Evolutionary conservation across 179 eudicot species (phyloP), one percentile per base, ranked within the genome.

Genomic region (Silene coronaria): DNA sequence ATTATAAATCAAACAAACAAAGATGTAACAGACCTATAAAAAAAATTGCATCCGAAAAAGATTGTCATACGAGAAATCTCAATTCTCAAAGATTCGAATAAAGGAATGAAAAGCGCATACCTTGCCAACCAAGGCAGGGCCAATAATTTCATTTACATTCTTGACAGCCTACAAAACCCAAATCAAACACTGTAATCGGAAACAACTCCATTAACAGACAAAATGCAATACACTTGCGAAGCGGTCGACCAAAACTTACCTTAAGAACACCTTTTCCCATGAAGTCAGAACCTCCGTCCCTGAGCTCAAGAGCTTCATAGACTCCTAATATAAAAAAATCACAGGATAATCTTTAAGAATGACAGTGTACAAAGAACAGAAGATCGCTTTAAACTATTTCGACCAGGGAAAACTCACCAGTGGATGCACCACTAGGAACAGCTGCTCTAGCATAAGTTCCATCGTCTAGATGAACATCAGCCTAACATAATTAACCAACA

Each of bases 361-460:
- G 0, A 19, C 42, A 16, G 17, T 0, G 30, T 16, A 53, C 62
- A 28, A 8, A 17, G 8, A 48, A 71, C 27, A 23, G 4, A 19
- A 46, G 42, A 26, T 23, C 22, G 9, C 13, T 42, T 45, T 22
- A 3, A 68, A 21, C 46, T 4, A 6, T 42, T 26, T 1, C 0
- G 3, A 19, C 19, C 5, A 14, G 13, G 10, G 30, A 38, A 5
- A 32, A 75, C 80, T 82, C 82, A 95, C 99, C 99, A 24, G 99
- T 95, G 77, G 99, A 95, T 78, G 99, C 99, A 69, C 99, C 99
- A 84, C 99, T 95, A 6, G 99, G 99, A 74, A 95, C 99, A 78
- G 99, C 97, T 42, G 99, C 99, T 77, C 95, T 89, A 45, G 90
- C 95, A 57, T 23, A 80, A 32, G 80, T 70, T 27, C 97, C 99